Evolutionary conservation across 2,329 filamentous ascomycete species (phyloP).

Genomic region (Pseudopithomyces maydicus): DNA sequence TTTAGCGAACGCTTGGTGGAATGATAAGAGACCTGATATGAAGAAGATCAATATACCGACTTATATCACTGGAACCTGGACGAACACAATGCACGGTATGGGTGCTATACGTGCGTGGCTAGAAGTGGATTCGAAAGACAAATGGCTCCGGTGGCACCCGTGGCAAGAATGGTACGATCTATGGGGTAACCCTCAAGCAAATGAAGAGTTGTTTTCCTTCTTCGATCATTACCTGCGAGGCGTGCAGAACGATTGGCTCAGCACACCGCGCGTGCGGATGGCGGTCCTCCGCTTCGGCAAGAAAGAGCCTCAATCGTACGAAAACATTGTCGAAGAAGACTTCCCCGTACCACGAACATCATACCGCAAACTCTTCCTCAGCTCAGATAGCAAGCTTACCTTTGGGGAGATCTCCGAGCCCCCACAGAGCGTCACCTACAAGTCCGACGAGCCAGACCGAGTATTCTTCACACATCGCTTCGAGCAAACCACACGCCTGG

Average conservation of each 20-base stretch:
- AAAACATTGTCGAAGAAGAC: conserved; percentile 19
- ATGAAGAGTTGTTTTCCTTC: background rate
- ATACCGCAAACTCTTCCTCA: conserved; percentile 18
- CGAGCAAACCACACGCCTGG: conserved; percentile 43
- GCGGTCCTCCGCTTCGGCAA: background rate
- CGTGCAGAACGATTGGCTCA: background rate
- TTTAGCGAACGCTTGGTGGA: conserved; percentile 26
- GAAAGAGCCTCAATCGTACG: conserved; percentile 8
- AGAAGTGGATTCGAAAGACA: background rate
- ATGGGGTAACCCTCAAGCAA: background rate
- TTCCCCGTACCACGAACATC: conserved; percentile 22
- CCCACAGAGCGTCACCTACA: background rate
- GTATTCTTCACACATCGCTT: conserved; percentile 42
- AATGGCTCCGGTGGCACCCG: background rate
- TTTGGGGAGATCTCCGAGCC: background rate
- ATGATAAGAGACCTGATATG: conserved; percentile 26
- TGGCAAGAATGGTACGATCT: background rate
- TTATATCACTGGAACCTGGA: conserved; percentile 23
- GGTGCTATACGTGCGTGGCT: background rate
- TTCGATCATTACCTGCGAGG: background rate
- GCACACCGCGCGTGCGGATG: background rate
- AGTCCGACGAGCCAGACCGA: conserved; percentile 6
- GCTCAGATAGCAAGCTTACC: background rate
- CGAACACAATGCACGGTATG: conserved; percentile 19
- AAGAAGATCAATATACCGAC: conserved; percentile 25